Conservation (phyloP, 1,139 yeast genomes). For the Saccharomyces uvarum region DNA sequence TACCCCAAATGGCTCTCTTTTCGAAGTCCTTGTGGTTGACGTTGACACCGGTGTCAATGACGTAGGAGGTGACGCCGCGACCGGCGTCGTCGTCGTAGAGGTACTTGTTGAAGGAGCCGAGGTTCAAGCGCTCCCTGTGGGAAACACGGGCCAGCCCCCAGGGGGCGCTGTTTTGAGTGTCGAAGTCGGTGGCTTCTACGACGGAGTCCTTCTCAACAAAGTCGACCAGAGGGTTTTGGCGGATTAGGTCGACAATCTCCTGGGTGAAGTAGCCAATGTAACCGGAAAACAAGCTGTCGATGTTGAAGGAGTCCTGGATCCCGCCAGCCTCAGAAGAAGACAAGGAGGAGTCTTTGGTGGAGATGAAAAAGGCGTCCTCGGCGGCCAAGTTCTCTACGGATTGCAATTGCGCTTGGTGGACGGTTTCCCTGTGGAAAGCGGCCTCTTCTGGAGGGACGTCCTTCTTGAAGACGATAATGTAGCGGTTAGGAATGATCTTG, state of each 20-base stretch:
- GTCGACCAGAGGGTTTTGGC: conserved; percentile 61
- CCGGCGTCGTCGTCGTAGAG: conserved; percentile 79
- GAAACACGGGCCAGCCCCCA: conserved; percentile 95
- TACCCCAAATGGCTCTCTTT: conserved; percentile 93
- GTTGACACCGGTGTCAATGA: conserved; percentile 89
- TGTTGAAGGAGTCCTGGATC: conserved; percentile 54
- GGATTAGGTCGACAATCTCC: conserved; percentile 60
- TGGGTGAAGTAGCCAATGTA: conserved; percentile 71
- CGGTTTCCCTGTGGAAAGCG: conserved; percentile 48
- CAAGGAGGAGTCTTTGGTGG: conserved; percentile 16
- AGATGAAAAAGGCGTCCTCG: conserved; percentile 19
- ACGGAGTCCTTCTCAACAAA: conserved; percentile 73
- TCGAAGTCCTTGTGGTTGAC: conserved; percentile 73
- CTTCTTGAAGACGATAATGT: conserved; percentile 68
- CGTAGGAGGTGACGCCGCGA: conserved; percentile 76
- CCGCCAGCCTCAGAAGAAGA: conserved; percentile 41
- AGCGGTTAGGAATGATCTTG: conserved; percentile 57
- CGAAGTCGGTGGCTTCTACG: conserved; percentile 58
- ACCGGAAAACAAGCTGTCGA: conserved; percentile 50
- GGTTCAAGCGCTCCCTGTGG: conserved; percentile 69
- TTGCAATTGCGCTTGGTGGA: conserved; percentile 21
- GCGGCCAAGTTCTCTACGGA: conserved; percentile 20
- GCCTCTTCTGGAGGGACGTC: conserved; percentile 44
- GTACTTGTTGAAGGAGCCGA: conserved; percentile 79
- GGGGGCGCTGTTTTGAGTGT: conserved; percentile 74